These are phyloP conservation scores for Skeletonema menzelii DNA, from an alignment of 108 stramenopile species.

Conservation along the genomic window DNA sequence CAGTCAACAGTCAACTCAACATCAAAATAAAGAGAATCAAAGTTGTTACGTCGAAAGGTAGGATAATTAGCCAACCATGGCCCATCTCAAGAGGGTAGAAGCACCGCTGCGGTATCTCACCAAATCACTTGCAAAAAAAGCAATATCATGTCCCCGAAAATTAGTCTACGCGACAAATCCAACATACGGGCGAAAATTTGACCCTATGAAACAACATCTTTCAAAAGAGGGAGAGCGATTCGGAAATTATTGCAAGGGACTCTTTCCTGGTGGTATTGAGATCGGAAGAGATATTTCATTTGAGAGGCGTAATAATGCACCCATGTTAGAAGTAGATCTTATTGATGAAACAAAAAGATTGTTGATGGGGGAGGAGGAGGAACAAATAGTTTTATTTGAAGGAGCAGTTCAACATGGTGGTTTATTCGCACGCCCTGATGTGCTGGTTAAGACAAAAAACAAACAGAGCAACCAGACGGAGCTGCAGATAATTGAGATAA, in stretches of 20 bases:
- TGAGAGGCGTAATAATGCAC: not conserved
- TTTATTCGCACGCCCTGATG: slow-evolving; percentile 51
- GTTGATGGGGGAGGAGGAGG: not conserved
- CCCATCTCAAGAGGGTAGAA: not conserved
- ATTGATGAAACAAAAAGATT: not conserved
- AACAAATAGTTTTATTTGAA: slow-evolving; percentile 38
- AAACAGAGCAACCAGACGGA: slow-evolving; percentile 5
- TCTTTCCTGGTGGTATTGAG: slow-evolving; percentile 50
- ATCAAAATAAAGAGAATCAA: no score
- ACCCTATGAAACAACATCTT: slow-evolving; percentile 30
- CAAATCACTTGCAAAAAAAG: slow-evolving; percentile 49
- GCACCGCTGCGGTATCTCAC: slow-evolving; percentile 49
- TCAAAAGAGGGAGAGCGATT: slow-evolving; percentile 47
- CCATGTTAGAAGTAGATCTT: not conserved
- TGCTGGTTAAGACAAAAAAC: slow-evolving; percentile 36
- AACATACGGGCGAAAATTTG: slow-evolving; percentile 18
- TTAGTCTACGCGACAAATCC: slow-evolving; percentile 49
- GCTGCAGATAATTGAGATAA: slow-evolving; percentile 54
- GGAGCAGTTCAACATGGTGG: slow-evolving; percentile 35
- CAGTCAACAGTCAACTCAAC: no score
- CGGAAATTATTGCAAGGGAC: slow-evolving; percentile 42
- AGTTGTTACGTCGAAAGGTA: no score
- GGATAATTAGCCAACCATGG: not conserved
- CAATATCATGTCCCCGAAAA: slow-evolving; percentile 52
- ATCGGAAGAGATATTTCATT: slow-evolving; percentile 7